phyloP scores from a whole-genome alignment of 106 monocot genomes.

The Narthecium ossifragum region DNA sequence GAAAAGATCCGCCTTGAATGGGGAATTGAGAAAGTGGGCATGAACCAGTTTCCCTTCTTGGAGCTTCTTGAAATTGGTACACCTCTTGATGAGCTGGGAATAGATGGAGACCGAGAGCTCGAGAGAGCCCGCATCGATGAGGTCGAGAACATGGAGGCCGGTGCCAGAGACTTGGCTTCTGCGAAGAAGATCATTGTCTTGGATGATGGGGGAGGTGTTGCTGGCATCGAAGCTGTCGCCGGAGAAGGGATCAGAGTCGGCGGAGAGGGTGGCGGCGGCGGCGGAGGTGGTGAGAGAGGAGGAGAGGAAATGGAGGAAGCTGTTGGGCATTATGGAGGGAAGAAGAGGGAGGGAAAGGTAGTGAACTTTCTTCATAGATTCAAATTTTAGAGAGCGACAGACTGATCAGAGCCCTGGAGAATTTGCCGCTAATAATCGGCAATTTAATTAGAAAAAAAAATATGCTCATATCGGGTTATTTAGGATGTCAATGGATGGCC shows the following conservation, averaged over 20 bases:
- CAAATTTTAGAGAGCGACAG: no score
- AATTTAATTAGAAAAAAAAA: no score
- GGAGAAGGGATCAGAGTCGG: neutral
- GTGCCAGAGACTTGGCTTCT: neutral
- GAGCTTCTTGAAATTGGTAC: conserved; percentile 12
- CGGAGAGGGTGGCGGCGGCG: neutral
- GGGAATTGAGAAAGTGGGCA: conserved; percentile 8
- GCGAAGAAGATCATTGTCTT: conserved; percentile 11
- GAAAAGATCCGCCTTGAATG: conserved; percentile 10
- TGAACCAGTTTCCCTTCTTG: conserved; percentile 9
- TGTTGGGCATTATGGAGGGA: neutral
- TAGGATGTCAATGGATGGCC: no score
- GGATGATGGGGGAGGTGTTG: neutral
- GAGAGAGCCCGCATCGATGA: conserved; percentile 17
- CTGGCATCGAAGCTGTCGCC: neutral
- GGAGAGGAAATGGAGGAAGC: neutral
- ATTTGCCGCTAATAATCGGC: no score
- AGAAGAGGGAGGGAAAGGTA: neutral
- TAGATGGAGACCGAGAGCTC: conserved; percentile 8
- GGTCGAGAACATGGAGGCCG: conserved; percentile 13
- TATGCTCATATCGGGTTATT: no score
- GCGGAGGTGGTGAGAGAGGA: neutral
- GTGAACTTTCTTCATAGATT: no score
- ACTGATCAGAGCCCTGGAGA: no score
- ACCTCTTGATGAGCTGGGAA: conserved; percentile 11